Base-by-base conservation (phyloP, 257 asterid species). In the Marsdenia floribunda region DNA sequence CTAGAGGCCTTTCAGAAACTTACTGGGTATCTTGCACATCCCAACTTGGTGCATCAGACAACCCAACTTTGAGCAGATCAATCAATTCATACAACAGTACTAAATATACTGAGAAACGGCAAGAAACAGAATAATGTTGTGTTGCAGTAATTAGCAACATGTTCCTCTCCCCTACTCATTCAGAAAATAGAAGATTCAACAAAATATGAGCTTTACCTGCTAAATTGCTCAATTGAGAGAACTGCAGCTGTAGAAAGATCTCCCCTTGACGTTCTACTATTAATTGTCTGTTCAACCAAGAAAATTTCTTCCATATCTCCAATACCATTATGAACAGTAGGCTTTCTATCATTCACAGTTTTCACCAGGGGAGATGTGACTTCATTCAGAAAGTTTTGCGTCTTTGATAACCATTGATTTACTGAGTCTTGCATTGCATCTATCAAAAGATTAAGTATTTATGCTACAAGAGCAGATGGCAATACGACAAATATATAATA, bases 181-280 rank as follows among this genome's bases (percentile, higher is more conserved):
- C n/a, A 76, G 18, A 21, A 57, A 44, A 16, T 64, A 22, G 29
- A 38, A 60, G 46, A 60, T 18, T 58, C 21, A 22, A 50, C 26
- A 46, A 53, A 57, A 14, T 8, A 68, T 4, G 14, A 60, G 54
- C 78, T 77, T 78, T 89, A 95, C 99, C 97, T 84, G 96, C 98
- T 88, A 82, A 95, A 95, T 84, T 92, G 98, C 89, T 95, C 99
- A 35, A 95, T 85, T 78, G 98, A 95, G 81, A 90, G 73, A 80
- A 95, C 85, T 59, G 99, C 90, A 72, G 91, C 96, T 54, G 86
- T 89, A 46, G 99, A 95, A 77, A 95, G 91, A 46, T 89, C 84
- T 73, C 99, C 99, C 60, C 81, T 83, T 37, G 90, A 87, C 57
- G 86, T 89, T 86, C 73, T 84, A 75, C 88, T 80, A 80, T 90